Base-by-base conservation (phyloP, 2,329 filamentous ascomycete genomes). In the Botrytis byssoidea region DNA sequence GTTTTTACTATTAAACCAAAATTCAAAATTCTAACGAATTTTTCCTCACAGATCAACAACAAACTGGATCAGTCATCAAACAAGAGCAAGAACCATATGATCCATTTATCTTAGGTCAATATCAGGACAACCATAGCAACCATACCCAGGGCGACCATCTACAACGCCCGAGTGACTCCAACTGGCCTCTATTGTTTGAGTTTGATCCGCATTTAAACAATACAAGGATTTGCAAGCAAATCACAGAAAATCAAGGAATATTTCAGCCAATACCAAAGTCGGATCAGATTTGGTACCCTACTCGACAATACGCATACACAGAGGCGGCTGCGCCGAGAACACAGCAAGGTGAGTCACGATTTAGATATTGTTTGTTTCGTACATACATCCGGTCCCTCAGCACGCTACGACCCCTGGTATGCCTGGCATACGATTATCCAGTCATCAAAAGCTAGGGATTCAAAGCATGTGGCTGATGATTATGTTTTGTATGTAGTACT, bases 331-430 rank as follows among this genome's bases (percentile, higher is more conserved):
- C 57, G 63, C 70, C 70, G 70, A 66, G 61, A 35, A 59, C 51
- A 37, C 44, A 59, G n/a, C 70, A 51, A 68, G 40, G 70, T 72
- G 70, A 72, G 70, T 72, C 70, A 72, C 63, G 60, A 72, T 70
- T 72, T 44, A 25, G 12, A 32, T 51, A 67, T 48, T 40, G 37
- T 46, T 51, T 51, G 42, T 67, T 67, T 35, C 18, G 35, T 51
- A 51, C 22, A 67, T 35, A 66, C 64, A 51, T 48, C 44, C 44
- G 20, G 29, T 20, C 12, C 44, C 60, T 63, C 25, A 63, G 60
- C 35, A 37, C 60, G 60, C 20, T 63, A n/a, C 35, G 4, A 32
- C 16, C 51, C 37, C 40, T 32, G 37, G 61, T 14, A 44, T 32
- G 29, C 25, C 35, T 18, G 35, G 9, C n/a, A 64, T 44, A 44